These are phyloP conservation scores for Delonix regia DNA, from an alignment of 306 rosid genomes.

Conservation along the genomic window DNA sequence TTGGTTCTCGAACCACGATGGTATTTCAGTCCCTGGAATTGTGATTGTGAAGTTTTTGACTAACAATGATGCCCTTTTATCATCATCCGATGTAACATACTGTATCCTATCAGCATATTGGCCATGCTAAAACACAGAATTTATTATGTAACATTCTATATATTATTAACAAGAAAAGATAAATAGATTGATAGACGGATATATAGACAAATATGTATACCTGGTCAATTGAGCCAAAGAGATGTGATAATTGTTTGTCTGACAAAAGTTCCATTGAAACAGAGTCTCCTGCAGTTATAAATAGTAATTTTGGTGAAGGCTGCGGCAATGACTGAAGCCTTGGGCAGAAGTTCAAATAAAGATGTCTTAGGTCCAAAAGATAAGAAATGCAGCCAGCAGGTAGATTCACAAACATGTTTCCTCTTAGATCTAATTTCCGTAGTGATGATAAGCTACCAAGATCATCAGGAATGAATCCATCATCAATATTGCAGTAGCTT, in stretches of 20 bases:
- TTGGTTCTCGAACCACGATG: neutral
- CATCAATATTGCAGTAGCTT: neutral
- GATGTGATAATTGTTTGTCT: neutral
- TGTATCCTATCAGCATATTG: too few relatives aligned
- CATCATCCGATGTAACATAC: too few relatives aligned
- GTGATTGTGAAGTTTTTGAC: neutral
- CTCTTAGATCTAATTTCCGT: neutral
- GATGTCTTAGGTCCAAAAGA: neutral
- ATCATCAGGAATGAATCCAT: neutral
- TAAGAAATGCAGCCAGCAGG: neutral
- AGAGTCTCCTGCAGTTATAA: neutral
- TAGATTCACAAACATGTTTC: neutral
- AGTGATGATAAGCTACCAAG: neutral
- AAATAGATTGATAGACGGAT: neutral
- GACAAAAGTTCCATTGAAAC: neutral
- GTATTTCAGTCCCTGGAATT: neutral
- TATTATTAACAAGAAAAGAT: neutral
- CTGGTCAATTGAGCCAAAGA: neutral
- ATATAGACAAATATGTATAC: too few relatives aligned
- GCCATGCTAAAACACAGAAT: neutral
- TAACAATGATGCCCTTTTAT: too few relatives aligned
- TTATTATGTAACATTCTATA: neutral
- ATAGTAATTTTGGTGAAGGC: fast-evolving
- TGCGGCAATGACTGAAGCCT: neutral
- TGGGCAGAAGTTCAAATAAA: neutral